Conservation (phyloP, 495 filamentous ascomycete species). For the Aspergillus baeticus region DNA sequence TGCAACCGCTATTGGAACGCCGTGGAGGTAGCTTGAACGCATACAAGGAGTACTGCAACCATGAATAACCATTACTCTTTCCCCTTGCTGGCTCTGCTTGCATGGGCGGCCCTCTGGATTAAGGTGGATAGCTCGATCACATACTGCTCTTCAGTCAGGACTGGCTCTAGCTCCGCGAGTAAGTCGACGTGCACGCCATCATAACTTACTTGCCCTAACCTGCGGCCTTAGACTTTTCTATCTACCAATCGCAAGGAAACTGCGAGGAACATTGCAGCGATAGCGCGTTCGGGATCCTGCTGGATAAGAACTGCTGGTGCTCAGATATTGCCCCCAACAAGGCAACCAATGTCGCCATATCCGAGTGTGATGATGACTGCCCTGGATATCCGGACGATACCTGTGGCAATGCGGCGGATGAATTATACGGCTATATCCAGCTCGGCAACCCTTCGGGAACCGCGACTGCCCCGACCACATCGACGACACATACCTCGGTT, state of each 20-base stretch:
- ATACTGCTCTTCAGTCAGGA: slow-evolving; percentile 49
- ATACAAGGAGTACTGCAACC: not conserved
- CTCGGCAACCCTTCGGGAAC: slow-evolving; percentile 35
- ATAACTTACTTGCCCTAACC: slow-evolving; percentile 9
- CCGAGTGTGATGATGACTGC: slow-evolving; percentile 56
- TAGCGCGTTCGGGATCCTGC: slow-evolving; percentile 69
- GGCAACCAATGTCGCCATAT: slow-evolving; percentile 29
- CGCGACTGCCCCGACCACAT: slow-evolving; percentile 26
- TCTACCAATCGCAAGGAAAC: slow-evolving; percentile 65
- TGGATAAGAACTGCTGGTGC: slow-evolving; percentile 70
- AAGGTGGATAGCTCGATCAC: slow-evolving; percentile 15
- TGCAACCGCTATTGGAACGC: not conserved
- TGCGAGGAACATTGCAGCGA: slow-evolving; percentile 55
- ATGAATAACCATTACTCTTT: slow-evolving; percentile 21
- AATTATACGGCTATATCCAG: slow-evolving; percentile 59
- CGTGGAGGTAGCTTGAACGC: not conserved
- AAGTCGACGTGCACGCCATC: slow-evolving; percentile 6
- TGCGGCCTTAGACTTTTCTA: slow-evolving; percentile 42
- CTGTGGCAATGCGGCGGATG: slow-evolving; percentile 57
- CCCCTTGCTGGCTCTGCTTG: slow-evolving; percentile 24
- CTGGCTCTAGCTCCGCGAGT: slow-evolving; percentile 35
- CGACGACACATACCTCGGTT: slow-evolving; percentile 17
- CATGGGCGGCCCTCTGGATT: slow-evolving; percentile 10
- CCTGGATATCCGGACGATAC: slow-evolving; percentile 65
- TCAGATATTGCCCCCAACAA: slow-evolving; percentile 63